Percentiles rank a stretch among this genome's conserved stretches.
Conservation (phyloP, 345 rosid genomes). For the Isatis tinctoria region DNA sequence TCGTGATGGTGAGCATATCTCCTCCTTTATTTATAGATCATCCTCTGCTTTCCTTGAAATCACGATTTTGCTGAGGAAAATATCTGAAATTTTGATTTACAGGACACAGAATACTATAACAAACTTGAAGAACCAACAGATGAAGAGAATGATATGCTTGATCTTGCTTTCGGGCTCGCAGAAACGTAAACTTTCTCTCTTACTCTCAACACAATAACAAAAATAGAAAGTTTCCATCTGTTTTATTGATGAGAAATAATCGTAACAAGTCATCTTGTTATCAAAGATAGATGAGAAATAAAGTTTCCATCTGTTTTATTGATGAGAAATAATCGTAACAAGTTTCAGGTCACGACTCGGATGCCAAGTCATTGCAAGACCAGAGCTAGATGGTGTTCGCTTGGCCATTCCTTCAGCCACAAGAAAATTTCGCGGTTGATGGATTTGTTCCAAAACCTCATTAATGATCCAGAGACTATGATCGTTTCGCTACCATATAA, state of each 20-base stretch:
- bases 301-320: neutral
- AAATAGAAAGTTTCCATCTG: too few relatives aligned
- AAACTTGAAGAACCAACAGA: slow-evolving; percentile 95
- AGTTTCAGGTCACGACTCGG: slow-evolving; percentile 62
- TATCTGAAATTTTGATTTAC: neutral
- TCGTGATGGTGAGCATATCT: slow-evolving; percentile 54
- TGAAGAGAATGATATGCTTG: slow-evolving; percentile 91
- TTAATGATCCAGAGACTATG: too few relatives aligned
- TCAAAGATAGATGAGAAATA: too few relatives aligned
- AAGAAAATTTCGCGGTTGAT: too few relatives aligned
- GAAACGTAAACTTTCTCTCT: too few relatives aligned
- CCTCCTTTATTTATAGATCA: neutral
- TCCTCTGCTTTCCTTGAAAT: neutral
- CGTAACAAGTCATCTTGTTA: too few relatives aligned
- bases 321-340: neutral
- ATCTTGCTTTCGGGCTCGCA: slow-evolving; percentile 91
- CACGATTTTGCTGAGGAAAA: neutral
- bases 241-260: too few relatives aligned
- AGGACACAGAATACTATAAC: slow-evolving; percentile 82
- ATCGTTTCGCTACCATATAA: too few relatives aligned
- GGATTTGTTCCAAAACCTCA: too few relatives aligned
- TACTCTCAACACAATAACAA: neutral
- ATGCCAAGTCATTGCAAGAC: too few relatives aligned
- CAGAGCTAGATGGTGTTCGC: too few relatives aligned
- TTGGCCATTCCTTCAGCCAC: too few relatives aligned